phyloP scores from a whole-genome alignment of 805 yeast species.

The Saccharomycopsis olivae region DNA sequence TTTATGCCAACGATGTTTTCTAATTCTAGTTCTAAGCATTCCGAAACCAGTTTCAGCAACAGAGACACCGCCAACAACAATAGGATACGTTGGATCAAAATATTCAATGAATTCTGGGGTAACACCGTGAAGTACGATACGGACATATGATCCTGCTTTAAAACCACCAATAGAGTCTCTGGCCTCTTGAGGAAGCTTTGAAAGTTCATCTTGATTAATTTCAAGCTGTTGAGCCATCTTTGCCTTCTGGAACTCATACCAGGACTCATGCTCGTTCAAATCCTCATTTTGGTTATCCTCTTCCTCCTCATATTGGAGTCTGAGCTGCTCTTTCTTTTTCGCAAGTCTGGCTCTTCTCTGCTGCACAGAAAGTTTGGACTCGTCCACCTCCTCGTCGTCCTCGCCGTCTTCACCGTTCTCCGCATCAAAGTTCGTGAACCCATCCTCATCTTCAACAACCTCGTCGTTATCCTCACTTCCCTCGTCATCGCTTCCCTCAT shows the following conservation, averaged over 20 bases:
- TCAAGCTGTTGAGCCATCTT: slow-evolving; percentile 94
- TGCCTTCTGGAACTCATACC: slow-evolving; percentile 97
- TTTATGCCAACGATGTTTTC: slow-evolving; percentile 99
- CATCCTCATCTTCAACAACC: slow-evolving; percentile 31
- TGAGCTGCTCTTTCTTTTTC: slow-evolving; percentile 77
- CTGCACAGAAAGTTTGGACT: slow-evolving; percentile 21
- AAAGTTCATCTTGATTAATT: slow-evolving; percentile 75
- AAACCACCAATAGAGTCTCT: slow-evolving; percentile 82
- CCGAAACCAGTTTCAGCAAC: slow-evolving; percentile 92
- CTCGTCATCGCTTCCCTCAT: slow-evolving; percentile 46
- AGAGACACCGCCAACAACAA: slow-evolving; percentile 82
- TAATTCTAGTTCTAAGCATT: slow-evolving; percentile 80
- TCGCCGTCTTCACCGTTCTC: slow-evolving; percentile 33
- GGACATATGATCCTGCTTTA: slow-evolving; percentile 89
- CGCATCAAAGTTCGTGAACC: slow-evolving; percentile 45
- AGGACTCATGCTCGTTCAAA: slow-evolving; percentile 81
- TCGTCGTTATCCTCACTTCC: slow-evolving; percentile 36
- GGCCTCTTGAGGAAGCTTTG: slow-evolving; percentile 62
- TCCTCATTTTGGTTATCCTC: slow-evolving; percentile 46
- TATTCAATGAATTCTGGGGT: slow-evolving; percentile 88
- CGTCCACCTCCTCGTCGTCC: slow-evolving; percentile 30
- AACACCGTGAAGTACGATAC: slow-evolving; percentile 67
- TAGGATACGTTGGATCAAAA: slow-evolving; percentile 76
- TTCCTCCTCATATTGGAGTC: slow-evolving; percentile 82
- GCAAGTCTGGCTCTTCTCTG: slow-evolving; percentile 16